Evolutionary conservation across 352 stramenopile genomes (phyloP).

Genomic region (Albugo candida): DNA sequence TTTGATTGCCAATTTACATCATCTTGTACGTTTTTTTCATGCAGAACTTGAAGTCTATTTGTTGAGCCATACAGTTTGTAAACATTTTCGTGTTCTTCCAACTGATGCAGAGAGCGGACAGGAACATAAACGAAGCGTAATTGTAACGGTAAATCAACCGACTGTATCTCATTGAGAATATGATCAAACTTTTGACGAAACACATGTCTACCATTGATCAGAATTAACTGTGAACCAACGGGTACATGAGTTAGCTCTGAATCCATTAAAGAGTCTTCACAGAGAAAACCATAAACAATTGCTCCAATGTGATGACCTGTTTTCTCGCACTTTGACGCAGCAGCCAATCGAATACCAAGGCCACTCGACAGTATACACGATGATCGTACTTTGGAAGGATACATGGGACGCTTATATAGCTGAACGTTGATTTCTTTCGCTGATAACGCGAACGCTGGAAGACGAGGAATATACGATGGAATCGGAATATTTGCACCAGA

Average conservation of each 20-base stretch:
- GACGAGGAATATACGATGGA: slow-evolving; percentile 33
- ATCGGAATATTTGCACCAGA: slow-evolving; percentile 55
- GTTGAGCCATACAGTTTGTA: too few species aligned
- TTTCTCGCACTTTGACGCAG: slow-evolving; percentile 24
- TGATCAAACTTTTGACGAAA: slow-evolving; percentile 37
- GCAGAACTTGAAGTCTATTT: too few species aligned
- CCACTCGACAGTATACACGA: slow-evolving; percentile 22
- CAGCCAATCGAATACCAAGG: slow-evolving; percentile 32
- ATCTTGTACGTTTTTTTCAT: too few species aligned
- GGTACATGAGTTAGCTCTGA: slow-evolving; percentile 27
- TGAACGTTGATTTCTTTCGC: slow-evolving; percentile 50
- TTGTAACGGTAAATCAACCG: slow-evolving; percentile 25
- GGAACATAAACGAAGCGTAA: slow-evolving; percentile 27
- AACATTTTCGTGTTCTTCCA: too few species aligned
- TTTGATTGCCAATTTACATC: too few species aligned
- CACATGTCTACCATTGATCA: slow-evolving; percentile 51
- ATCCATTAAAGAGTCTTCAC: slow-evolving; percentile 34
- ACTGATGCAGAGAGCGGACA: too few species aligned
- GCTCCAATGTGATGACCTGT: slow-evolving; percentile 40
- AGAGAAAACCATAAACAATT: slow-evolving; percentile 43
- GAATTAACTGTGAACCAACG: slow-evolving; percentile 39
- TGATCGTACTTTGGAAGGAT: slow-evolving; percentile 46
- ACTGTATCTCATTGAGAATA: slow-evolving; percentile 29
- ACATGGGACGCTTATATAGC: slow-evolving; percentile 24
- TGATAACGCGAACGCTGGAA: slow-evolving; percentile 54